Evolutionary conservation across 495 filamentous ascomycete species (phyloP).

Genomic region (Niebla homalea): DNA sequence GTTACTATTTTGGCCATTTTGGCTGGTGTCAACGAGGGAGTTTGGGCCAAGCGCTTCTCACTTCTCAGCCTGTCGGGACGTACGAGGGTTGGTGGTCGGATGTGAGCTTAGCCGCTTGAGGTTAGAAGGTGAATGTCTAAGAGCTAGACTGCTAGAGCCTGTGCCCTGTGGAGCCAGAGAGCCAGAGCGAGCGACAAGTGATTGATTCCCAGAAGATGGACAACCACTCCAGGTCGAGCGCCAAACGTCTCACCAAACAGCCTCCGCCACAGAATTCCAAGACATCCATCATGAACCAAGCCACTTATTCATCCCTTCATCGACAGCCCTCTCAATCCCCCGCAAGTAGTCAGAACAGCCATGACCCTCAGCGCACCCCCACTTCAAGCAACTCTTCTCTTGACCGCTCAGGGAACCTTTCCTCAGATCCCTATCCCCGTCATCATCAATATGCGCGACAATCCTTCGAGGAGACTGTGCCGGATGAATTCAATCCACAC

Average conservation of each 20-base stretch:
- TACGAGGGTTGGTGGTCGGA: too few species aligned
- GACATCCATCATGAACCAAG: slow-evolving; percentile 23
- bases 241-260: slow-evolving; percentile 16
- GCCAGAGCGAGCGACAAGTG: too few species aligned
- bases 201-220: not conserved
- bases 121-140: too few species aligned
- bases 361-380: slow-evolving; percentile 36
- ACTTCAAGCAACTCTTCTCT: slow-evolving; percentile 38
- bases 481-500: slow-evolving; percentile 59
- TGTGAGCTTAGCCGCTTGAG: too few species aligned
- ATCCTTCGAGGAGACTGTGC: slow-evolving; percentile 47
- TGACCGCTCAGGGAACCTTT: slow-evolving; percentile 37
- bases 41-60: too few species aligned
- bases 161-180: too few species aligned
- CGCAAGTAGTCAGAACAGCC: slow-evolving; percentile 28
- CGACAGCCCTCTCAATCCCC: slow-evolving; percentile 48
- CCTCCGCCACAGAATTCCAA: slow-evolving; percentile 8
- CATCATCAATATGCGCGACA: slow-evolving; percentile 18
- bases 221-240: not conserved
- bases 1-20: too few species aligned
- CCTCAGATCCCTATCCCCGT: slow-evolving; percentile 26
- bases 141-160: too few species aligned
- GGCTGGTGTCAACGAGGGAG: too few species aligned
- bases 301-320: slow-evolving; percentile 40
- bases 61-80: too few species aligned